Evolutionary conservation across 2,329 filamentous ascomycete genomes (phyloP).

Genomic region (Chaetomium sp.): DNA sequence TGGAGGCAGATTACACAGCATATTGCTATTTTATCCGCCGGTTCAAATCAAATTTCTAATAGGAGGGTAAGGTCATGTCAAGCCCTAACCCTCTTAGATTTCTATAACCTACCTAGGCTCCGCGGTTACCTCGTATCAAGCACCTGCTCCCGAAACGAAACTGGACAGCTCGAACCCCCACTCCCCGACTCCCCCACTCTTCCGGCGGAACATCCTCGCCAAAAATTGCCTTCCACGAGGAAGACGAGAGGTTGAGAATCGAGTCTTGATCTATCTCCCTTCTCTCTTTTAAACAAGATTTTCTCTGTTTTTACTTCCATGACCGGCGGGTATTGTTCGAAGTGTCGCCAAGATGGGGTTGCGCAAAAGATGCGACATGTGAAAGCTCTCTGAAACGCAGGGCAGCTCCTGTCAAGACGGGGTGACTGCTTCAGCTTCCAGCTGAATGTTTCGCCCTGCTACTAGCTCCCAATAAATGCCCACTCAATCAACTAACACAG

Average conservation of each 20-base stretch:
- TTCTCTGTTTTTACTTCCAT: not conserved
- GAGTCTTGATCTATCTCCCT: not conserved
- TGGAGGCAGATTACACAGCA: too few relatives aligned
- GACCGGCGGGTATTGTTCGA: not conserved
- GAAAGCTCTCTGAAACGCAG: conserved; percentile 9
- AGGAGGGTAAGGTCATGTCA: not conserved
- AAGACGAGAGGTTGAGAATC: not conserved
- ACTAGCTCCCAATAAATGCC: not conserved
- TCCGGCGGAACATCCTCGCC: not conserved
- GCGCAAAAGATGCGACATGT: not conserved
- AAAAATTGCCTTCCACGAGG: not conserved
- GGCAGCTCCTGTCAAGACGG: not conserved
- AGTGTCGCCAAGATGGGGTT: not conserved
- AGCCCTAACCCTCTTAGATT: not conserved
- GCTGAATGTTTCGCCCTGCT: not conserved
- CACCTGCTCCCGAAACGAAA: too few relatives aligned
- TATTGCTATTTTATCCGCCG: not conserved
- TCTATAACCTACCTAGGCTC: too few relatives aligned
- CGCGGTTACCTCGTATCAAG: not conserved
- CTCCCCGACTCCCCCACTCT: not conserved
- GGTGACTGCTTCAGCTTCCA: not conserved
- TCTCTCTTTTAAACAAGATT: not conserved
- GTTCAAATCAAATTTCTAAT: not conserved
- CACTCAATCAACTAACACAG: not conserved
- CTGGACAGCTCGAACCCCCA: not conserved